Percentiles rank a stretch among this genome's conserved stretches.
phyloP scores from a whole-genome alignment of 1,284 basidiomycete species.

The Peniophora sp. region DNA sequence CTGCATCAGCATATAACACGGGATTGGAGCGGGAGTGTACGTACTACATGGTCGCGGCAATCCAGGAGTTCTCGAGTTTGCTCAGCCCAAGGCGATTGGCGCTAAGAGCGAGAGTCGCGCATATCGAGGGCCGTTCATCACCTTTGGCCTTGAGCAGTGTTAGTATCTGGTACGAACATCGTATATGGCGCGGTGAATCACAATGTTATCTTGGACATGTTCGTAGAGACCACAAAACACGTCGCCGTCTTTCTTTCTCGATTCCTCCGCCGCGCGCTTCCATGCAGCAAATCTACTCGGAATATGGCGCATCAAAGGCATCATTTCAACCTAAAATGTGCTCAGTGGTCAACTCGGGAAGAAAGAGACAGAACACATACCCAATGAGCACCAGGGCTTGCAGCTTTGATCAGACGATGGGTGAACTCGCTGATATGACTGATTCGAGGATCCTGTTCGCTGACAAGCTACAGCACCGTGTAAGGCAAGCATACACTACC shows the following conservation, averaged over 20 bases:
- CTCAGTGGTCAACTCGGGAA: slow-evolving; percentile 11
- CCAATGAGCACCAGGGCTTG: too few species aligned
- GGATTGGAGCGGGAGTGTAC: neutral
- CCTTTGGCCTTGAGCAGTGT: slow-evolving; percentile 6
- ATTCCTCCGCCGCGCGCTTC: slow-evolving; percentile 15
- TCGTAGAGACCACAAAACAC: slow-evolving; percentile 12
- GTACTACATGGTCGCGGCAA: slow-evolving; percentile 13
- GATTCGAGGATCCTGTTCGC: slow-evolving; percentile 12
- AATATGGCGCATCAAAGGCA: slow-evolving; percentile 17
- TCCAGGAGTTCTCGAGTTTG: slow-evolving; percentile 12
- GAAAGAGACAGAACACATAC: too few species aligned
- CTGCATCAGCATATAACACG: neutral
- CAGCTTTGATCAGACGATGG: slow-evolving; percentile 9
- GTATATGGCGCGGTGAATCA: slow-evolving; percentile 9
- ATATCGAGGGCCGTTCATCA: slow-evolving; percentile 7
- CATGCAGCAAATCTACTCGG: slow-evolving; percentile 18
- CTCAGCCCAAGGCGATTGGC: slow-evolving; percentile 4
- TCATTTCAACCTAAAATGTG: slow-evolving; percentile 19
- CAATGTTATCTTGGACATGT: slow-evolving; percentile 12
- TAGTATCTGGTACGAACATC: neutral
- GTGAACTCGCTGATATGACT: slow-evolving; percentile 12
- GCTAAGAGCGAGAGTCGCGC: slow-evolving; percentile 7
- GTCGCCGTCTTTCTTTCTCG: slow-evolving; percentile 8
- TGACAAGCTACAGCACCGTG: slow-evolving; percentile 2
- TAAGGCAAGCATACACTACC: too few species aligned